A percentile compares a stretch with the other conserved stretches of the same genome.
Conservation (phyloP, 148 eudicot genomes). For the Fagopyrum homotropicum region DNA sequence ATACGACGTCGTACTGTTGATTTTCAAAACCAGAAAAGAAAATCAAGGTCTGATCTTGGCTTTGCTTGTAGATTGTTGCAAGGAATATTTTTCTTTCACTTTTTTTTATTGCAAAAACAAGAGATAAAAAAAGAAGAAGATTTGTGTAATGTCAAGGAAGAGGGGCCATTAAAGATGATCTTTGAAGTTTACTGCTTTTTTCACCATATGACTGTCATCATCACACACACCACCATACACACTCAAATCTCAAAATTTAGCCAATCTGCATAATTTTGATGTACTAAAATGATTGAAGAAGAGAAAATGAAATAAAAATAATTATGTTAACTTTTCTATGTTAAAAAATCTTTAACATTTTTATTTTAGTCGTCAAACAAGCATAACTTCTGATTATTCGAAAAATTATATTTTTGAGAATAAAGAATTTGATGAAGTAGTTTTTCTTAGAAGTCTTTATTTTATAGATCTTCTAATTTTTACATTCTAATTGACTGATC, state of each 20-base stretch:
- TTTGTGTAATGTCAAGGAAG: background rate
- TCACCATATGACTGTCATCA: constrained; percentile 11
- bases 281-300: too few relatives aligned
- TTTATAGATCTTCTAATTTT: too few relatives aligned
- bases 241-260: background rate
- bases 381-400: too few relatives aligned
- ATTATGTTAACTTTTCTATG: too few relatives aligned
- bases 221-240: constrained; percentile 6
- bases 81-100: background rate
- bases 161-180: constrained; percentile 9
- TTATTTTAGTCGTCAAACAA: too few relatives aligned
- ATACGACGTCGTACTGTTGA: background rate
- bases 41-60: constrained; percentile 6
- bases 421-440: too few relatives aligned
- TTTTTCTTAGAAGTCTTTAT: too few relatives aligned
- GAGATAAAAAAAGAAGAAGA: constrained; percentile 3
- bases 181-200: constrained; percentile 12
- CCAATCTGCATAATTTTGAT: background rate
- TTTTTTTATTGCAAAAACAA: background rate
- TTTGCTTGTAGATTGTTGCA: constrained; percentile 10
- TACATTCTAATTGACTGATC: too few relatives aligned
- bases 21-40: background rate
- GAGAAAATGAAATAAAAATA: too few relatives aligned
- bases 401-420: too few relatives aligned
- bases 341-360: too few relatives aligned